These are phyloP conservation scores for Hemileccinum rubropunctum DNA, from an alignment of 768 basidiomycete genomes.

Conservation along the genomic window DNA sequence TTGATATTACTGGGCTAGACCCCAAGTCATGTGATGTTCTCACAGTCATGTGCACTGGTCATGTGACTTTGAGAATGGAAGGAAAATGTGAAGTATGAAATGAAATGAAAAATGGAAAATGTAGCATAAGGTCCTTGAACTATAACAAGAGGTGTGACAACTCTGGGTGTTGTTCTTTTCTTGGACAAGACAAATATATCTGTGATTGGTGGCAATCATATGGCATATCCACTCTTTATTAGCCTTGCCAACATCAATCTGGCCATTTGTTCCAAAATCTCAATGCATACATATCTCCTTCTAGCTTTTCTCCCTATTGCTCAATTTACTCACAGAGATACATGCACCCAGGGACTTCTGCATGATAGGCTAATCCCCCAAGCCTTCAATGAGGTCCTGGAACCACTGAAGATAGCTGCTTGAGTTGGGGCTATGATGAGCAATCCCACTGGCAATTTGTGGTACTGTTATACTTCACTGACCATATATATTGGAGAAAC, in stretches of 20 bases:
- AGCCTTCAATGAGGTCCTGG: conserved; percentile 29
- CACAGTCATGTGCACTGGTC: too few relatives aligned
- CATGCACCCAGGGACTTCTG: conserved; percentile 11
- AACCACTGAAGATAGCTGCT: too few relatives aligned
- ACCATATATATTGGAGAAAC: conserved; percentile 33
- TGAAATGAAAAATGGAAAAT: too few relatives aligned
- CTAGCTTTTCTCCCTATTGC: conserved; percentile 15
- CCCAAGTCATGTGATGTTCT: too few relatives aligned
- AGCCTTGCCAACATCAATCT: neutral
- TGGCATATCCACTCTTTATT: neutral
- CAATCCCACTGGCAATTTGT: conserved; percentile 17
- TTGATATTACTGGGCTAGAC: too few relatives aligned
- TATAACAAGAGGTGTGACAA: too few relatives aligned
- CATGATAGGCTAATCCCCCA: conserved; percentile 27
- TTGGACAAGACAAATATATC: conserved; percentile 12
- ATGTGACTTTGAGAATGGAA: too few relatives aligned
- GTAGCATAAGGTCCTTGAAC: too few relatives aligned
- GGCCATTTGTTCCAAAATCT: neutral
- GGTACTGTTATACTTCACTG: conserved; percentile 28
- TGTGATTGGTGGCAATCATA: conserved; percentile 9
- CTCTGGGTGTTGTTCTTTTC: conserved; percentile 4
- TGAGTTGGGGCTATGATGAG: conserved; percentile 26
- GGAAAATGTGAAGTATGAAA: too few relatives aligned
- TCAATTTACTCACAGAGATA: conserved; percentile 12
- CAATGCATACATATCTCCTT: conserved; percentile 10